Evolutionary conservation across 225 moss, liverwort and hornwort species (phyloP).

Genomic region (Bryum argenteum): DNA sequence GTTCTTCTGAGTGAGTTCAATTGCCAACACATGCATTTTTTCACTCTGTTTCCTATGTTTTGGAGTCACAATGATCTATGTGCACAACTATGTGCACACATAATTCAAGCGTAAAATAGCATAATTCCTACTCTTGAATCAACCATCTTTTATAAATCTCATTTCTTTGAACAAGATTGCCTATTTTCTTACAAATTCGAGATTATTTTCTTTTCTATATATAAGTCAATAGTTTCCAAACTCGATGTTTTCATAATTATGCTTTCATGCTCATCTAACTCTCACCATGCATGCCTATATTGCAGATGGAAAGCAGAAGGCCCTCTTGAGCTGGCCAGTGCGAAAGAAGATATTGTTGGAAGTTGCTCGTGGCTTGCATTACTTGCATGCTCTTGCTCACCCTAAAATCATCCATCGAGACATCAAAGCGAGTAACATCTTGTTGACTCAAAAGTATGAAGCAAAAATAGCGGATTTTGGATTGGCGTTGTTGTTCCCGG

Average conservation of each 20-base stretch:
- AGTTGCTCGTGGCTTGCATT: constrained; percentile 21
- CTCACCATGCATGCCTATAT: background rate
- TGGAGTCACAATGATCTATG: no score
- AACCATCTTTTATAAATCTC: no score
- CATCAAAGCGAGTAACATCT: constrained; percentile 16
- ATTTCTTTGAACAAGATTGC: no score
- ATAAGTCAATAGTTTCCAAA: no score
- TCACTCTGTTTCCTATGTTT: background rate
- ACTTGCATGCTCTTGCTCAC: constrained; percentile 38
- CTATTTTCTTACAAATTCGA: no score
- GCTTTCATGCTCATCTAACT: background rate
- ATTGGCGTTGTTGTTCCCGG: constrained; percentile 24
- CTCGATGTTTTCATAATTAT: background rate
- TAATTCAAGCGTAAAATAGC: background rate
- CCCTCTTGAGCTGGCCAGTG: constrained; percentile 15
- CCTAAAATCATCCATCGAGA: constrained; percentile 29
- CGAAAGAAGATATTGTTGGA: constrained; percentile 24
- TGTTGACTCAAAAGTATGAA: constrained; percentile 13
- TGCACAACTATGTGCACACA: no score
- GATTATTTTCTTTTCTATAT: no score
- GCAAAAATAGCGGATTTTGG: constrained; percentile 33
- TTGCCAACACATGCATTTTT: background rate
- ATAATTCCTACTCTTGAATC: background rate
- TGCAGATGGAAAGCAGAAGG: background rate
- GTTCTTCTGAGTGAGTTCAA: constrained; percentile 23